Base-by-base conservation (phyloP, 1,139 yeast species). In the Yamadazyma friedrichii region DNA sequence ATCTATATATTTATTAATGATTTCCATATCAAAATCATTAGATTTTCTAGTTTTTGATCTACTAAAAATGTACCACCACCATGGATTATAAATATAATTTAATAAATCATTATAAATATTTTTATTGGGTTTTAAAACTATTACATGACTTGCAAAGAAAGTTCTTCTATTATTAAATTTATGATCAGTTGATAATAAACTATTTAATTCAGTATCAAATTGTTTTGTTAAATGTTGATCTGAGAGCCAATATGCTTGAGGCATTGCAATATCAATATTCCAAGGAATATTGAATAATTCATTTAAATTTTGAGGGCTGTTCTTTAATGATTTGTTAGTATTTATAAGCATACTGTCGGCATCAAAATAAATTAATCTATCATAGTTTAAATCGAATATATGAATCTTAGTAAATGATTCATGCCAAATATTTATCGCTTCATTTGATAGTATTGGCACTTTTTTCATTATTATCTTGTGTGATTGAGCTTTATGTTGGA, bases 351-450 rank as follows among this genome's bases (percentile, higher is more conserved):
- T 61, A 10, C 75, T 61, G 51, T 74, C 80, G 1, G 76, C 61
- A 52, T 75, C 80, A 47, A 68, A 66, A 43, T 57, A 67, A 4
- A 68, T 63, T 26, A 68, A 45, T 27, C 67, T 48, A 31, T 63
- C 67, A 37, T 67, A 82, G 32, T 76, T 70, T 48, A 70, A 70
- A 43, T 70, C 67, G 53, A 81, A 81, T 0, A 78, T 68, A 45
- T 72, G 67, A 31, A 80, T 59, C 49, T 81, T 80, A 0, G 84
- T 79, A 47, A 76, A 74, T 36, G 82, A 75, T 9, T 71, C 64
- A 3, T 63, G 52, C 85, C 85, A 80, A 5, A 43, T 34, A 35
- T 42, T 35, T 6, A 27, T 39, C 15, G 33, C 38, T 11, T 30
- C 22, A 25, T 33, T 36, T 2, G 42, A 20, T 4, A 46, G 6